Conservation (phyloP, 176 grass and related monocot genomes). For the Zoysia pacifica region DNA sequence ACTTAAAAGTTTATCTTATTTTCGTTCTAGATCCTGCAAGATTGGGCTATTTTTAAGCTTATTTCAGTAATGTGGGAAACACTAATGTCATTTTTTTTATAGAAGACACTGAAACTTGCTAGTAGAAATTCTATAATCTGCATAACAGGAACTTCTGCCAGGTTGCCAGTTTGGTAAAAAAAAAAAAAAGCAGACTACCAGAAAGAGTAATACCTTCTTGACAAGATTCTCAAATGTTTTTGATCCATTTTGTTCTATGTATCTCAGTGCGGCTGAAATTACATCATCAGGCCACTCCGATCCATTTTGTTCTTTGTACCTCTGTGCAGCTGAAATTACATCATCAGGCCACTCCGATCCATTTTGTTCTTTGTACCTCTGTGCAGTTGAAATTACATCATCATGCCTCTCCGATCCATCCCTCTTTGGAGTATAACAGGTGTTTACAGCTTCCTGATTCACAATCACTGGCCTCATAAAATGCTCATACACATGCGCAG, state of each 20-base stretch:
- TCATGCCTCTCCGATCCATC: constrained; percentile 54
- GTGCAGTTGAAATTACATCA: constrained; percentile 76
- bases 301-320: constrained; percentile 26
- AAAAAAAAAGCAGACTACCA: constrained; percentile 1
- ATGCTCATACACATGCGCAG: constrained; percentile 85
- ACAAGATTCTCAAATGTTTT: constrained; percentile 83
- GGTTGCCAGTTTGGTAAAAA: neutral
- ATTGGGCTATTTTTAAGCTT: neutral
- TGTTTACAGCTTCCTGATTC: constrained; percentile 78
- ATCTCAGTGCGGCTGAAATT: constrained; percentile 73
- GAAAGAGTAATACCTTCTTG: constrained; percentile 69
- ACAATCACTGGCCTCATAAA: constrained; percentile 84
- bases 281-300: constrained; percentile 62
- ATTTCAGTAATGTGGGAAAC: neutral
- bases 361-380: constrained; percentile 43
- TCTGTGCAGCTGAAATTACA: constrained; percentile 76
- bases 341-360: constrained; percentile 57
- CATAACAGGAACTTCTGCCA: neutral
- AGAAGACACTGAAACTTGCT: neutral
- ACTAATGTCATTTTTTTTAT: neutral
- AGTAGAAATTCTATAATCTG: neutral
- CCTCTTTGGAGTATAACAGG: constrained; percentile 75
- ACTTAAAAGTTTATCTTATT: neutral
- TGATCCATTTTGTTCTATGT: constrained; percentile 79
- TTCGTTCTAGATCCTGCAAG: neutral